Base-by-base conservation (phyloP, 2,329 filamentous ascomycete genomes). In the Lasiodiplodia sp. region DNA sequence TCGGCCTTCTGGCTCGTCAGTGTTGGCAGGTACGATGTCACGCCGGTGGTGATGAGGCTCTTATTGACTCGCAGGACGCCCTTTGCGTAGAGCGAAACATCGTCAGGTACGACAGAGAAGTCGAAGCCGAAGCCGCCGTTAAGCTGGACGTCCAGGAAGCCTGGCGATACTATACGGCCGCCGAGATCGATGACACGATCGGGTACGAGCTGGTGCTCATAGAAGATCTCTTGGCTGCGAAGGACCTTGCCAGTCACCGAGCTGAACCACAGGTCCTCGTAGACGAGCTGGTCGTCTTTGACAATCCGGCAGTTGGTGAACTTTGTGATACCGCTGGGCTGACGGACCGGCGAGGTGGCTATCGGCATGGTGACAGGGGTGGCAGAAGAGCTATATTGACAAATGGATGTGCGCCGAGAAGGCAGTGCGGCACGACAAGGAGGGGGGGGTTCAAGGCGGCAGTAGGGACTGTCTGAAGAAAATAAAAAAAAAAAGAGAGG, bases 41-140 rank as follows among this genome's bases (percentile, higher is more conserved):
- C 93, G 58, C 94, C 94, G 1, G 92, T 96, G 73, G 87, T 82
- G 37, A 94, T 86, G 65, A 97, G 84, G 37, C 87, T 85, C 72
- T 84, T 87, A 79, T 96, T 96, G 70, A 95, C 85, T 68, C 88
- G 84, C 71, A 84, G 85, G 62, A 97, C 82, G n/a, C 88, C 89
- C 78, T 92, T 91, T 69, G 87, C 87, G 75, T 96, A 97, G 64
- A 86, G 84, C 37, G 84, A 81, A 80, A 87, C 88, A 74, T 91
- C 88, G 18, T 89, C 79, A n/a, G 92, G 88, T 11, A 93, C 84
- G 1, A 89, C 88, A 3, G 93, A 96, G 79, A 96, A 97, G 82
- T 97, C 95, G 84, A 97, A 96, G 68, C 94, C 94, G 75, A 94
- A 95, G 11, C 92, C 94, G 58, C 94, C 94, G 75, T 97, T 97